phyloP scores from a whole-genome alignment of 1,139 yeast species.

The Candida pseudoviswanathii region DNA sequence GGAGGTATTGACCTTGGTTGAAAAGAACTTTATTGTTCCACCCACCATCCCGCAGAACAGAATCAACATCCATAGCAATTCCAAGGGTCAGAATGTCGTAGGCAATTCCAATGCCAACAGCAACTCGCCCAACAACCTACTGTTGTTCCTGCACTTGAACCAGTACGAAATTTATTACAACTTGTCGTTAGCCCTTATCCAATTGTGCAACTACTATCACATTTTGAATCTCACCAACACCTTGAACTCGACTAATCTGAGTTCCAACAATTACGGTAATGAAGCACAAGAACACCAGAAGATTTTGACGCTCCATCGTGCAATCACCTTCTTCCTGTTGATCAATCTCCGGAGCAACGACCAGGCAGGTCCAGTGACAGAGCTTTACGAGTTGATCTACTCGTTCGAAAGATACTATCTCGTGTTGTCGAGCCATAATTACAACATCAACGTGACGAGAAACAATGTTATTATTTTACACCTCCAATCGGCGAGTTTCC shows the following conservation, averaged over 20 bases:
- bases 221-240: slow-evolving; percentile 25
- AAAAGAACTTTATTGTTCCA: slow-evolving; percentile 33
- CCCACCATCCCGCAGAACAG: slow-evolving; percentile 17
- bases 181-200: slow-evolving; percentile 33
- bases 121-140: background rate
- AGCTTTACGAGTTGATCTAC: slow-evolving; percentile 38
- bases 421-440: slow-evolving; percentile 32
- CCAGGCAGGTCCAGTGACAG: slow-evolving; percentile 31
- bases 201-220: slow-evolving; percentile 40
- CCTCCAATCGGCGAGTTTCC: slow-evolving; percentile 8
- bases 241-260: slow-evolving; percentile 12
- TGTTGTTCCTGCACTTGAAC: slow-evolving; percentile 18
- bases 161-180: slow-evolving; percentile 38
- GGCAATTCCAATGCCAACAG: slow-evolving; percentile 3
- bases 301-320: slow-evolving; percentile 32
- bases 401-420: slow-evolving; percentile 37
- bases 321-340: slow-evolving; percentile 41
- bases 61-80: slow-evolving; percentile 5
- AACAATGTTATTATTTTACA: slow-evolving; percentile 23
- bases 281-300: slow-evolving; percentile 36
- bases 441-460: slow-evolving; percentile 21
- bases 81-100: slow-evolving; percentile 11
- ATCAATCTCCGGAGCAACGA: slow-evolving; percentile 28
- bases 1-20: slow-evolving; percentile 31
- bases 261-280: slow-evolving; percentile 17